Evolutionary conservation across 305 asterid species (phyloP).

Genomic region (Ilex paraguariensis): DNA sequence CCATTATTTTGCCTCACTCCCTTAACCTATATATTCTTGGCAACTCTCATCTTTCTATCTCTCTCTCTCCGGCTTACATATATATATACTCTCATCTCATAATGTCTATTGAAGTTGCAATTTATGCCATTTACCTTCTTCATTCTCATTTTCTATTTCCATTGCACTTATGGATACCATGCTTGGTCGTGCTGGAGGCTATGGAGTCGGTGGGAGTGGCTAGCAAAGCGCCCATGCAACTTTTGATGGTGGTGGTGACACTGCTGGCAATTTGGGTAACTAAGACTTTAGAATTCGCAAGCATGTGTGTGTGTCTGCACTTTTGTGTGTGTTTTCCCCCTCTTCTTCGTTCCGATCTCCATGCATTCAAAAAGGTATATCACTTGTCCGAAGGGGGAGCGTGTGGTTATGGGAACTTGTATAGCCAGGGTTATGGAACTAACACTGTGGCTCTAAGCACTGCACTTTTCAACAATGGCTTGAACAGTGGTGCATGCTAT

Average conservation of each 20-base stretch:
- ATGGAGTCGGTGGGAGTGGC: constrained; percentile 12
- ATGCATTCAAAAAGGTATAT: too few species aligned
- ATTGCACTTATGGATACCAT: constrained; percentile 10
- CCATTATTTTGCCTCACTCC: too few species aligned
- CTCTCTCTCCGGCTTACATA: too few species aligned
- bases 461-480: constrained; percentile 39
- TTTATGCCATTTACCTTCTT: constrained; percentile 13
- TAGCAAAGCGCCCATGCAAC: constrained; percentile 57
- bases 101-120: background rate
- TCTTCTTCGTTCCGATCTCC: too few species aligned
- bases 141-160: constrained; percentile 15
- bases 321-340: background rate
- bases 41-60: too few species aligned
- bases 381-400: constrained; percentile 29
- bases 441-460: constrained; percentile 55
- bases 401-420: constrained; percentile 55
- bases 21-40: too few species aligned
- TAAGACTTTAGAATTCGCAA: background rate
- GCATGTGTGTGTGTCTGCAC: too few species aligned
- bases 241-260: constrained; percentile 51
- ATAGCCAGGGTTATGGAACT: constrained; percentile 55
- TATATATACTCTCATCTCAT: too few species aligned
- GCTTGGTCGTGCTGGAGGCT: background rate
- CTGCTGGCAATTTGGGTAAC: constrained; percentile 52
- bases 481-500: constrained; percentile 54